Conservation (phyloP, 176 grass and related monocot species). For the Chloris gayana region DNA sequence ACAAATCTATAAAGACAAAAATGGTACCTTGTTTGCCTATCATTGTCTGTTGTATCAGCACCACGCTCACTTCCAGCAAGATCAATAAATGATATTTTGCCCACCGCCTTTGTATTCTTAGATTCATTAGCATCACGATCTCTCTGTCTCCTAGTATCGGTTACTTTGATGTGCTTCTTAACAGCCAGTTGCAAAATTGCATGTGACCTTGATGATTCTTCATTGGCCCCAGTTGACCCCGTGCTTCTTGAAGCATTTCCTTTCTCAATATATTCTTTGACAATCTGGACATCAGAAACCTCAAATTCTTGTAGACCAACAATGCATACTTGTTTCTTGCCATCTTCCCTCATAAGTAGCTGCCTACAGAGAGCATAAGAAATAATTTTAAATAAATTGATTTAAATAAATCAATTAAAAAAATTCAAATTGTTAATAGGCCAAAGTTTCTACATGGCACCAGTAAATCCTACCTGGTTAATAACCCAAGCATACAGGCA, state of each 20-base stretch:
- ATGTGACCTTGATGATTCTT: conserved; percentile 98
- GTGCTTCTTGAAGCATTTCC: conserved; percentile 92
- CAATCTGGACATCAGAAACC: conserved; percentile 93
- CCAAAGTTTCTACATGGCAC: not conserved
- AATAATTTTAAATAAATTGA: not conserved
- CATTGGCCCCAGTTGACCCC: conserved; percentile 93
- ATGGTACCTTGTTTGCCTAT: conserved; percentile 83
- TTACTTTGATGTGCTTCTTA: conserved; percentile 79
- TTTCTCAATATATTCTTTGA: conserved; percentile 98
- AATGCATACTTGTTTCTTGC: conserved; percentile 97
- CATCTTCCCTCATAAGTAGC: conserved; percentile 96
- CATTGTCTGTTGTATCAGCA: conserved; percentile 97
- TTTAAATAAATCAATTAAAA: not conserved
- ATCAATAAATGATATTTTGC: conserved; percentile 99
- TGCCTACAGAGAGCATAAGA: conserved; percentile 54
- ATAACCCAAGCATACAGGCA: conserved; percentile 16
- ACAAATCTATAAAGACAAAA: conserved; percentile 5
- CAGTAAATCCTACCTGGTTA: not conserved
- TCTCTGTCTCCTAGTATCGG: conserved; percentile 72
- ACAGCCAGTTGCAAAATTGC: conserved; percentile 94
- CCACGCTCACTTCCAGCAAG: conserved; percentile 99
- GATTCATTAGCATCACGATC: conserved; percentile 83
- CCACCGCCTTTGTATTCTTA: conserved; percentile 77
- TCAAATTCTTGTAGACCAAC: conserved; percentile 98
- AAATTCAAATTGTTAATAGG: not conserved